Evolutionary conservation across 1,139 yeast species (phyloP), one percentile per base, ranked within the genome.

Genomic region (Petasospora rhodanensis): DNA sequence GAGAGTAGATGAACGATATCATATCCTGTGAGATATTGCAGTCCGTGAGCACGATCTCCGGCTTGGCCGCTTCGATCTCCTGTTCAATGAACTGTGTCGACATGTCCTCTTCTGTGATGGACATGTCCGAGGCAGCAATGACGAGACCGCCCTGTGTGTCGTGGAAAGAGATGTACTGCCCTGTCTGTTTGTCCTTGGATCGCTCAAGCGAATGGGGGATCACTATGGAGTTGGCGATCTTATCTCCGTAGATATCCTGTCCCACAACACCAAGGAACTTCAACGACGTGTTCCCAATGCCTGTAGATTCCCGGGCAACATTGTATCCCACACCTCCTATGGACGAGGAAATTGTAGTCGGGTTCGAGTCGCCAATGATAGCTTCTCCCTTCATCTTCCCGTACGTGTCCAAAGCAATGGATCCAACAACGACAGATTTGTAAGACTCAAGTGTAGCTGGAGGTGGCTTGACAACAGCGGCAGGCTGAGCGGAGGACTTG

Each of bases 241-340:
- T 49, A 6, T 59, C 51, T 0, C 81, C 84, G 2, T 73, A 67
- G 11, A 64, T 54, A 43, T 82, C 91, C 15, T 68, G 51, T 1
- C 83, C 84, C 14, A 84, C 70, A 4, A 72, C 59, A 0, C 87
- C 76, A 0, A 85, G 63, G 7, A 86, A 63, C 19, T 75, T 64
- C 4, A 68, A 48, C 1, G 58, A 49, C 4, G 48, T 37, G 24
- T 45, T 43, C 9, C 49, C 54, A 4, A 39, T 26, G 7, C 31
- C 46, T 13, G 50, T 47, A 1, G 64, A 55, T 0, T 93, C 91
- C 14, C 73, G 52, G 0, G 84, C 76, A 13, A 85, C 76, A 49
- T 86, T 87, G 51, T 72, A 79, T 0, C 86, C 96, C 1, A 86
- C 96, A 0, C 96, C 96, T 0, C 96, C 96, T 8, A 84, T 55